Evolutionary conservation across 208 protist species (phyloP).

Genomic region (Trypanosoma lewisi): DNA sequence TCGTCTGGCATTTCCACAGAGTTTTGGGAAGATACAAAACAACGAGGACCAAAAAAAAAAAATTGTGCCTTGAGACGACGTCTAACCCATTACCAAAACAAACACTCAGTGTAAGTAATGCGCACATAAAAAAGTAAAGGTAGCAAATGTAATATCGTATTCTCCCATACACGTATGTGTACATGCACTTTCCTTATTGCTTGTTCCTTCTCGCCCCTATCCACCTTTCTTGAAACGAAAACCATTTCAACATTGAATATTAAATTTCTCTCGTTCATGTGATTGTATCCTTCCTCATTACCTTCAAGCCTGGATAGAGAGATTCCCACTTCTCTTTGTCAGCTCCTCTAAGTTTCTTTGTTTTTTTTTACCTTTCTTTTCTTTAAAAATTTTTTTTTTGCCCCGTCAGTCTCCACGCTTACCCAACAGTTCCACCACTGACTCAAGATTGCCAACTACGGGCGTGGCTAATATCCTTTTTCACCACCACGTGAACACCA

Average conservation of each 20-base stretch:
- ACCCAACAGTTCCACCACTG: not conserved
- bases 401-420: no score
- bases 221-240: not conserved
- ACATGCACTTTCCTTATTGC: not conserved
- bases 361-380: not conserved
- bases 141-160: not conserved
- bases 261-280: not conserved
- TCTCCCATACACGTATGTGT: not conserved
- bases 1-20: no score
- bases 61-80: not conserved
- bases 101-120: not conserved
- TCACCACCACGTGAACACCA: slow-evolving; percentile 44
- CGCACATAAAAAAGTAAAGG: not conserved
- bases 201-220: not conserved
- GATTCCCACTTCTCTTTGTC: not conserved
- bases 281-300: not conserved
- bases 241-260: not conserved
- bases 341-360: not conserved
- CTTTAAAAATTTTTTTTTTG: slow-evolving; percentile 8
- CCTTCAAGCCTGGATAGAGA: not conserved
- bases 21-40: no score
- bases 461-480: slow-evolving; percentile 47
- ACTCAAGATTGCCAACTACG: slow-evolving; percentile 31
- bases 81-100: not conserved
- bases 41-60: not conserved